Percentiles rank a stretch among this genome's conserved stretches.
phyloP scores from a whole-genome alignment of 2,329 filamentous ascomycete genomes.

The Calcarisporium arbuscula region DNA sequence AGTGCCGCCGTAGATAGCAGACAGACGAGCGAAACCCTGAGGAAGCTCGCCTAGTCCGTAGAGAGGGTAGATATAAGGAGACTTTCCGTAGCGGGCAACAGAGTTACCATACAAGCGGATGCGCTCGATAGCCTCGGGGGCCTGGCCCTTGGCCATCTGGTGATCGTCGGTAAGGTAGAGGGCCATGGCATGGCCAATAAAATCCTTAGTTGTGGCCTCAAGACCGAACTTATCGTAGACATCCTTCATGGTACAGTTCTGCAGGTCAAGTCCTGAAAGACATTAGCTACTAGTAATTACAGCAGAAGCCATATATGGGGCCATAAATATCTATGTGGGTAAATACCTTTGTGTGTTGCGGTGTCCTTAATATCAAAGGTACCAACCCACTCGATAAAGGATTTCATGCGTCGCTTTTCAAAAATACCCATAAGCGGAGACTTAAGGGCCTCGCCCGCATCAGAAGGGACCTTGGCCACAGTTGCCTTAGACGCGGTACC shows the following conservation, averaged over 20 bases:
- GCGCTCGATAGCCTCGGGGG: constrained; percentile 80
- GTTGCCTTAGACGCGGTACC: constrained; percentile 75
- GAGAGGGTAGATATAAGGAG: constrained; percentile 97
- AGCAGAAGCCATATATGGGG: not conserved
- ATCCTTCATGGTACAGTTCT: constrained; percentile 86
- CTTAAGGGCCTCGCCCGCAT: constrained; percentile 81
- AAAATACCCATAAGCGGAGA: constrained; percentile 96
- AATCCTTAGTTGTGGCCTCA: constrained; percentile 83
- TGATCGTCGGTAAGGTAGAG: constrained; percentile 90
- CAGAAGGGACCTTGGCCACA: constrained; percentile 93
- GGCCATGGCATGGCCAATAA: constrained; percentile 97
- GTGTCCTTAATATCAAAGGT: constrained; percentile 77
- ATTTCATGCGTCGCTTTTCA: constrained; percentile 95
- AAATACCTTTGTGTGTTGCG: constrained; percentile 79
- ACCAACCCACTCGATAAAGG: constrained; percentile 93
- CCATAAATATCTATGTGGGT: too few relatives aligned
- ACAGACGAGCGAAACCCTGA: constrained; percentile 94
- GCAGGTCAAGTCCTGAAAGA: constrained; percentile 69
- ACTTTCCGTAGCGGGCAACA: constrained; percentile 95
- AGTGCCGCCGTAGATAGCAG: constrained; percentile 96
- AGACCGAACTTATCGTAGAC: constrained; percentile 97
- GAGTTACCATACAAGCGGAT: constrained; percentile 97
- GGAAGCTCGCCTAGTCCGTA: constrained; percentile 96
- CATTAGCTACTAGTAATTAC: not conserved
- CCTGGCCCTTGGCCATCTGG: constrained; percentile 64